Percentiles rank a stretch among this genome's conserved stretches.
These are phyloP conservation scores for Citrullus mucosospermus DNA, from an alignment of 306 rosid genomes.

Conservation along the genomic window DNA sequence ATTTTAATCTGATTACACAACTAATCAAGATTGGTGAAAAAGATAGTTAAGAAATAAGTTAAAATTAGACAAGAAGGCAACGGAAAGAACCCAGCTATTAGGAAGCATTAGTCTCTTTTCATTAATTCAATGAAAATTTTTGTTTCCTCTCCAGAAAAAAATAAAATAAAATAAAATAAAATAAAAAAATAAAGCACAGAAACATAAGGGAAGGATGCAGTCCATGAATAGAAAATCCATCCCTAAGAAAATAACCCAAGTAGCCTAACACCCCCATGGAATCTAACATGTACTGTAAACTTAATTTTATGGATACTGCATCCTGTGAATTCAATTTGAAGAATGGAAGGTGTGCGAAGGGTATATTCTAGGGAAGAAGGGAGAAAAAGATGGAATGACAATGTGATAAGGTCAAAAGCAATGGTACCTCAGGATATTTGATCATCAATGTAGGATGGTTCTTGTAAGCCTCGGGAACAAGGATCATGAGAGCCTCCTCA, in stretches of 20 bases:
- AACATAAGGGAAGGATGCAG: neutral
- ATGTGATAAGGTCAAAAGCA: neutral
- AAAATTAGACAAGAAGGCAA: neutral
- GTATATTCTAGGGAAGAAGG: neutral
- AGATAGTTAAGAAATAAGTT: neutral
- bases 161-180: too few species aligned
- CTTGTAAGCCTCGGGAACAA: constrained; percentile 97
- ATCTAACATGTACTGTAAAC: neutral
- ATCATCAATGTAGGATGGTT: constrained; percentile 83
- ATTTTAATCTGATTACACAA: neutral
- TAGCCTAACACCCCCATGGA: neutral
- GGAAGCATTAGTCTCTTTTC: too few species aligned
- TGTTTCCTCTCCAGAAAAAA: too few species aligned
- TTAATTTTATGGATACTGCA: neutral
- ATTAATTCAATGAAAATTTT: too few species aligned
- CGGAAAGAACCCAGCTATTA: neutral
- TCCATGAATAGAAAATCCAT: constrained; percentile 1
- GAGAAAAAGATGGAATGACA: neutral
- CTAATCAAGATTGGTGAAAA: neutral
- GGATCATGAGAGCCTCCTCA: constrained; percentile 94
- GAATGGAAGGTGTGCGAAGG: neutral
- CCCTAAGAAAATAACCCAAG: neutral
- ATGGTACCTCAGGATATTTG: constrained; percentile 88
- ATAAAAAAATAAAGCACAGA: neutral
- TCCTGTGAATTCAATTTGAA: neutral